Base-by-base conservation (phyloP, 495 filamentous ascomycete genomes). In the Pyrenula aspistea region DNA sequence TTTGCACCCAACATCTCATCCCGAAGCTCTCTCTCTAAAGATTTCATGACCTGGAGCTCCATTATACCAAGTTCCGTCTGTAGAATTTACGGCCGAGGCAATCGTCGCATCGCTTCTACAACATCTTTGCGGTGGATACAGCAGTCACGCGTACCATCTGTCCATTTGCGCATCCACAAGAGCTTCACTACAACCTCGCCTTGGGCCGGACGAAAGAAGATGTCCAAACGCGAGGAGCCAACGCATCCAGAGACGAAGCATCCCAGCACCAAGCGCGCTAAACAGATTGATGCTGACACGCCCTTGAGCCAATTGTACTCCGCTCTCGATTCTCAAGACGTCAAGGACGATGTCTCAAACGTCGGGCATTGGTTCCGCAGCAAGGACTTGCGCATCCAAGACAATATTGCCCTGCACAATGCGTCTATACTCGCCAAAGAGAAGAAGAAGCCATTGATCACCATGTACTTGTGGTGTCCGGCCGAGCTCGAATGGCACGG, bases 321-420 rank as follows among this genome's bases (percentile, higher is more conserved):
- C 49, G 55, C 56, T 12, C 61, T 73, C 20, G 56, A 67, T 22
- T 15, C 63, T 1, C 67, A 67, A 48, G 53, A 59, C n/a, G 58
- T 58, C 1, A 56, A 63, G 1, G 48, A 62, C 10, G 55, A 65
- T 2, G 60, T 63, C 2, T 54, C 53, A 0, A 68, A 65, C 51
- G 63, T 73, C 3, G 55, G 63, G 8, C 72, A 73, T 53, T 73
- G 72, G 71, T 72, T 73, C 56, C 67, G 71, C 3, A 61, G 59
- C 55, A 72, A 70, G 57, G 71, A 73, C 47, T 57, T 75, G 15
- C 62, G 73, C 2, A 71, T 70, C 51, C 67, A 74, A n/a, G 73
- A 75, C 55, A 75, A 74, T 55, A 65, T 49, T 8, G 69, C 58
- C 10, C 61, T 76, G 11, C 64, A 72, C 22, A 60, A 63, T 55